phyloP scores from a whole-genome alignment of 306 rosid species.

The Citrullus amarus region DNA sequence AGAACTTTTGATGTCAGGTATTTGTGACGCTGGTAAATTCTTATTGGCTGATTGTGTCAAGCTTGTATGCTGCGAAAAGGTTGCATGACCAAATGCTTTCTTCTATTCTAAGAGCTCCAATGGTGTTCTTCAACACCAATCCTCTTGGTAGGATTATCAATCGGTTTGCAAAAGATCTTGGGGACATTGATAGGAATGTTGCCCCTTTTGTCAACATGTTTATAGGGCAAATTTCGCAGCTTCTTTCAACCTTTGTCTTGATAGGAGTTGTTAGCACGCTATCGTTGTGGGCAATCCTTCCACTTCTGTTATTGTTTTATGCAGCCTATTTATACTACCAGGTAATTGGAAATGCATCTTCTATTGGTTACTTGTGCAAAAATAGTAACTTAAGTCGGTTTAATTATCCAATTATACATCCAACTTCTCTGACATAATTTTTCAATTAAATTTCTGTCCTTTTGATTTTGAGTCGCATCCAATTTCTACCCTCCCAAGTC shows the following conservation, averaged over 20 bases:
- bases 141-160: slow-evolving; percentile 86
- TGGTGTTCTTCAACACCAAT: slow-evolving; percentile 84
- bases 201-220: slow-evolving; percentile 70
- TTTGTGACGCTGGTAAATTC: slow-evolving; percentile 58
- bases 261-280: slow-evolving; percentile 86
- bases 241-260: slow-evolving; percentile 77
- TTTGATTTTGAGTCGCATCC: not conserved
- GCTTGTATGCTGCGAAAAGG: slow-evolving; percentile 78
- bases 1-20: slow-evolving; percentile 37
- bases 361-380: not conserved
- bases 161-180: slow-evolving; percentile 90
- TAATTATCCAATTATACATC: not conserved
- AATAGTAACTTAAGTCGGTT: too few species aligned
- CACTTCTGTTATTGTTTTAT: slow-evolving; percentile 73
- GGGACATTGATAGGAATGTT: slow-evolving; percentile 86
- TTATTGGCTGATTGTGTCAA: slow-evolving; percentile 66
- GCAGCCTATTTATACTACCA: slow-evolving; percentile 79
- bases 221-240: slow-evolving; percentile 63
- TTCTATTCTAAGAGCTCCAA: slow-evolving; percentile 76
- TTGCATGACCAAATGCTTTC: slow-evolving; percentile 78
- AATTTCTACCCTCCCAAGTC: not conserved
- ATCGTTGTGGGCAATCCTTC: slow-evolving; percentile 96
- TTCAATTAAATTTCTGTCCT: not conserved
- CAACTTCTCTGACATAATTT: not conserved
- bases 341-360: slow-evolving; percentile 26